Conservation (phyloP, 345 rosid genomes). For the Brassica juncea region DNA sequence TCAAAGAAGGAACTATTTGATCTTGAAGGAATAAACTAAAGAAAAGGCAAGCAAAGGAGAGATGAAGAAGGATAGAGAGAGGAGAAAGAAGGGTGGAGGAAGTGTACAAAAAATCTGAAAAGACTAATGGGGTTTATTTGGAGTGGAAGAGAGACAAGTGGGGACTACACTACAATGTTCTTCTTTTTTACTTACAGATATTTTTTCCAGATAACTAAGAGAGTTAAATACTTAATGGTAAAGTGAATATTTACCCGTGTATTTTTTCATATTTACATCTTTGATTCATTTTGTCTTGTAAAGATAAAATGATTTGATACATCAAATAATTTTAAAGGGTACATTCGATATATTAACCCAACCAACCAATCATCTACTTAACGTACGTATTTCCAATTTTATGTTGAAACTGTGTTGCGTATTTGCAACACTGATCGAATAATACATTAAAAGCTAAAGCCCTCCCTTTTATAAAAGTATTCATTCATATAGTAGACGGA, state of each 20-base stretch:
- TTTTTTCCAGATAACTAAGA: constrained; percentile 2
- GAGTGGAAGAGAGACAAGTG: constrained; percentile 39
- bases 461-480: not conserved
- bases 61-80: constrained; percentile 26
- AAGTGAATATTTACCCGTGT: not conserved
- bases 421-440: not conserved
- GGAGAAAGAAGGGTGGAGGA: constrained; percentile 31
- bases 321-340: not conserved
- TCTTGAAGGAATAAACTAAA: constrained; percentile 34
- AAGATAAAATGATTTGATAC: not conserved
- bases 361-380: not conserved
- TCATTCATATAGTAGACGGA: not conserved
- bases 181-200: constrained; percentile 10
- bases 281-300: not conserved
- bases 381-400: not conserved
- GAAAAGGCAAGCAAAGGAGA: constrained; percentile 33
- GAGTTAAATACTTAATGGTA: not conserved
- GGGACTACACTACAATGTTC: constrained; percentile 42
- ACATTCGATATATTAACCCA: not conserved
- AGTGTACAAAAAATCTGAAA: constrained; percentile 45
- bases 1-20: constrained; percentile 31
- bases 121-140: constrained; percentile 40
- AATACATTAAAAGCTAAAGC: not conserved
- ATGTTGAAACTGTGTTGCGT: not conserved
- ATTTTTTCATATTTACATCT: not conserved